Conservation (phyloP, 805 yeast genomes). For the Spencermartinsiella europaea region DNA sequence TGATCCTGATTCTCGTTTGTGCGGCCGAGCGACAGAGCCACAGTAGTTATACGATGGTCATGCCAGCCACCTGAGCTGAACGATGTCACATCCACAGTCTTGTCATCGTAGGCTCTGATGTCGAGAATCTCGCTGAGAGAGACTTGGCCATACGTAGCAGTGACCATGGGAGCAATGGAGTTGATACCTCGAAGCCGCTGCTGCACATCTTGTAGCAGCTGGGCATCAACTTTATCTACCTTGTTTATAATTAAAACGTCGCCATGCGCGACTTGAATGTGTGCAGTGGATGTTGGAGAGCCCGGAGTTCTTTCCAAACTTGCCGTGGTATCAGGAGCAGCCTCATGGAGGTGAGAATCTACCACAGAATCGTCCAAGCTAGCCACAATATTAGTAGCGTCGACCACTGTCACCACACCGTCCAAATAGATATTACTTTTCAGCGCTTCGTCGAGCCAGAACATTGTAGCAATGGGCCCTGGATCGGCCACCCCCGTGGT, state of each 20-base stretch:
- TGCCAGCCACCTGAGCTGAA: slow-evolving; percentile 20
- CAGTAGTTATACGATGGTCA: slow-evolving; percentile 44
- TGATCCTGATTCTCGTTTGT: slow-evolving; percentile 38
- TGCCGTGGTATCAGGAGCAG: background rate
- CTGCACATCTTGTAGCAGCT: slow-evolving; percentile 32
- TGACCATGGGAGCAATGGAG: slow-evolving; percentile 57
- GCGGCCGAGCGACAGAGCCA: slow-evolving; percentile 43
- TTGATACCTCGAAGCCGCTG: slow-evolving; percentile 53
- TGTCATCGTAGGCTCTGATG: slow-evolving; percentile 57
- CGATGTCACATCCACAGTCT: slow-evolving; percentile 18
- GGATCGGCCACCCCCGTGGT: slow-evolving; percentile 98
- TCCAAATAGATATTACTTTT: slow-evolving; percentile 81
- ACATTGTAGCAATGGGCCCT: slow-evolving; percentile 94
- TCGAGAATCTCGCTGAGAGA: slow-evolving; percentile 63
- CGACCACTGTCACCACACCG: slow-evolving; percentile 86
- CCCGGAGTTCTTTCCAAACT: background rate
- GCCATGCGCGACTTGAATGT: slow-evolving; percentile 83
- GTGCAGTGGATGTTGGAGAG: slow-evolving; percentile 61
- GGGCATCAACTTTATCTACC: slow-evolving; percentile 44
- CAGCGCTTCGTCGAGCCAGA: slow-evolving; percentile 92
- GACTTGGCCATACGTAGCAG: slow-evolving; percentile 71
- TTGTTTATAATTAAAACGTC: slow-evolving; percentile 80
- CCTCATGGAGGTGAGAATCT: slow-evolving; percentile 30
- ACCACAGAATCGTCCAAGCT: slow-evolving; percentile 58
- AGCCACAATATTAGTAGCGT: slow-evolving; percentile 50